A percentile compares a stretch with the other conserved stretches of the same genome.
Evolutionary conservation across 2,329 filamentous ascomycete species (phyloP).

Genomic region (Penicillium occitanis): DNA sequence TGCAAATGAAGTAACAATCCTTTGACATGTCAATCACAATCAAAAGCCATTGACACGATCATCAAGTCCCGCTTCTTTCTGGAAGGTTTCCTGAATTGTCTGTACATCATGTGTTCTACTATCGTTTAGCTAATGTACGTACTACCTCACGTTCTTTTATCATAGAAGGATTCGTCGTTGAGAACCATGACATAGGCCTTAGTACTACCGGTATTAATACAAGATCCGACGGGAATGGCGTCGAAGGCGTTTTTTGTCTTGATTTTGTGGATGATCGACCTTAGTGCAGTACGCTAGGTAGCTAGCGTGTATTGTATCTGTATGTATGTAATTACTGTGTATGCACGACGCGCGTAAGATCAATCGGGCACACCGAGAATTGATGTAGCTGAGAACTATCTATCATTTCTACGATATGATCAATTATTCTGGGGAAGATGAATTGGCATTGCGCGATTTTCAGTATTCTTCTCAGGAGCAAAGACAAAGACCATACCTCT

Average conservation of each 20-base stretch:
- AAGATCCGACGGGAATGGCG: conserved; percentile 6
- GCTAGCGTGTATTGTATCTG: not conserved
- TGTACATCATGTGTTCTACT: not conserved
- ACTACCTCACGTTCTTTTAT: not conserved
- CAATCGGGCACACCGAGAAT: not conserved
- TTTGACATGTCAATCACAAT: not conserved
- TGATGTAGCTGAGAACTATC: not conserved
- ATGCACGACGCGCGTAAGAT: not conserved
- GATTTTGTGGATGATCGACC: conserved; percentile 13
- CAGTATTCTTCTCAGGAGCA: not conserved
- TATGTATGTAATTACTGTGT: not conserved
- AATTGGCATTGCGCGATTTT: not conserved
- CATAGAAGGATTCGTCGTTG: not conserved
- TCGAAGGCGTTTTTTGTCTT: conserved; percentile 9
- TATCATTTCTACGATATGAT: not conserved
- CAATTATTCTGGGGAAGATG: not conserved
- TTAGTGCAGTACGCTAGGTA: not conserved
- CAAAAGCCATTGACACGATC: not conserved
- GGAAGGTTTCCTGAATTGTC: conserved; percentile 5
- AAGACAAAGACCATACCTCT: not conserved
- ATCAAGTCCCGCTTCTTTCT: conserved; percentile 14
- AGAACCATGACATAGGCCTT: not conserved
- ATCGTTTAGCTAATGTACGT: not conserved
- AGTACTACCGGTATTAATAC: not conserved
- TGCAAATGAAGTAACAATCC: not conserved